Evolutionary conservation across 1,284 basidiomycete species (phyloP), one percentile per base, ranked within the genome.

Genomic region (Omphalotus olearius): DNA sequence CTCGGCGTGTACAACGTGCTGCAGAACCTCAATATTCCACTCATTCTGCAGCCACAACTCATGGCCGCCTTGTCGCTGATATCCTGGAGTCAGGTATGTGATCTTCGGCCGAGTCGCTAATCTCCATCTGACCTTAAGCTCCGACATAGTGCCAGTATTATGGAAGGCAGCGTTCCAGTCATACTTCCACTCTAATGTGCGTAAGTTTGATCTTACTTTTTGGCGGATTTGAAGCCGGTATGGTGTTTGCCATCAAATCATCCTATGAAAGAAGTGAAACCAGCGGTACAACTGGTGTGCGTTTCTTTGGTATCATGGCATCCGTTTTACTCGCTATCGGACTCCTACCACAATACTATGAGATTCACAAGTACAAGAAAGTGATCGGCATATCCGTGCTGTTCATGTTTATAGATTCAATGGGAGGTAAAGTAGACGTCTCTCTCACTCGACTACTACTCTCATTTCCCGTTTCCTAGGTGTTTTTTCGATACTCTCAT

Each of bases 1-100:
- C 71, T 91, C n/a, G 88, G 85, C 16, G 74, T 82, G 14, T 93
- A 92, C 60, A 72, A 71, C 26, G 75, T 91, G 42, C 70, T 83
- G 0, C 82, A 87, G 60, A 68, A 82, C 53, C 70, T 91, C 49
- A 90, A 85, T 60, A 79, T 91, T 18, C 88, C 89, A 1, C 74
- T 91, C 35, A 82, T 85, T 41, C 56, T 86, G 2, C 88, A 93
- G 62, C 88, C 89, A 1, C 89, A 92, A 59, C 63, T 85, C 1
- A 89, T 92, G 59, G 80, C 80, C 0, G 68, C 74, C 14, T 68
- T 92, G 23, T 72, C 76, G 2, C 71, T 84, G 11, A 55, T 87
- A n/a, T 85, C 83, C 1, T 88, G 85, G 81, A 76, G 73, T 0
- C 83, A 85, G 71, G 82, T 80, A 38, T 30, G 72, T 23, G 6